These are phyloP conservation scores for Solanum gandarillasii DNA, from an alignment of 257 asterid species.

Conservation along the genomic window DNA sequence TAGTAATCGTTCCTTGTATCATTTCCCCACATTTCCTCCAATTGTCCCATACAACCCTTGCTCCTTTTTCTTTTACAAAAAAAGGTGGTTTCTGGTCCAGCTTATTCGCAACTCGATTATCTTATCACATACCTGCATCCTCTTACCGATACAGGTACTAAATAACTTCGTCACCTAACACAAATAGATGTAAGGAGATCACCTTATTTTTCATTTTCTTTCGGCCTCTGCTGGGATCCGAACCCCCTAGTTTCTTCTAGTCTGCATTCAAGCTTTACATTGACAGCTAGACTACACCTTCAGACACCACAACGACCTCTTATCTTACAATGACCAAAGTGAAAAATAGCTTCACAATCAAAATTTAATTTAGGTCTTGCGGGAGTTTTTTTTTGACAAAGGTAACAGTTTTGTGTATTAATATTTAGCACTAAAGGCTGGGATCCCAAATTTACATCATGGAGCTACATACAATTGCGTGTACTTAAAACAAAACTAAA, in stretches of 20 bases:
- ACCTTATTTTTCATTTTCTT: background rate
- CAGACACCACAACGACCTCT: background rate
- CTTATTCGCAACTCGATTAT: background rate
- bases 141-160: background rate
- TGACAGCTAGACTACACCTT: background rate
- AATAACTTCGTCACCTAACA: background rate
- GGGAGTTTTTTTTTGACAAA: background rate
- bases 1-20: background rate
- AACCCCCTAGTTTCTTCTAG: background rate
- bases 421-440: no score
- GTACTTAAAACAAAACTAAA: no score
- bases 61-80: background rate
- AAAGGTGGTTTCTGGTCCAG: background rate
- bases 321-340: background rate
- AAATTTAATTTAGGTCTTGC: background rate
- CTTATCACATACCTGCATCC: background rate
- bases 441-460: no score
- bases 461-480: no score
- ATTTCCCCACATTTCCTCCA: background rate
- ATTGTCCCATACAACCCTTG: background rate
- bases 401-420: no score
- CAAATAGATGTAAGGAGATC: background rate
- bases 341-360: background rate
- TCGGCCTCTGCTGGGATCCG: background rate
- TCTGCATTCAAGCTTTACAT: background rate